Conservation (phyloP, 2,329 filamentous ascomycete genomes). For the Juglanconis juglandina region DNA sequence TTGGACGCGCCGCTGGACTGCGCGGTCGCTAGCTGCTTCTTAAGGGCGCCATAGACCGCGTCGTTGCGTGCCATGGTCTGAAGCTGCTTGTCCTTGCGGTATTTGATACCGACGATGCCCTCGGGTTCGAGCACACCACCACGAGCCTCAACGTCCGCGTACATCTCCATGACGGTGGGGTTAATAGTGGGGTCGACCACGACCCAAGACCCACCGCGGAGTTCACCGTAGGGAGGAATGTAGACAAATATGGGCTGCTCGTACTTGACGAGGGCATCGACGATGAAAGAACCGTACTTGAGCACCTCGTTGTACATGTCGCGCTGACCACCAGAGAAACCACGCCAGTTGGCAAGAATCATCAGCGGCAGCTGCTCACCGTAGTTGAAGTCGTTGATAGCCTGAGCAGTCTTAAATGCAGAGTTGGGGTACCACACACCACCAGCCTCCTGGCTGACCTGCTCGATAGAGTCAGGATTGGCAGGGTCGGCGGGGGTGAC, state of each 20-base stretch:
- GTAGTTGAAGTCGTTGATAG: slow-evolving; percentile 98
- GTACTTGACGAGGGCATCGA: slow-evolving; percentile 96
- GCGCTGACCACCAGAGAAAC: slow-evolving; percentile 98
- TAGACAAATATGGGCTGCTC: slow-evolving; percentile 99
- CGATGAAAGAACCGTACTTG: slow-evolving; percentile 99
- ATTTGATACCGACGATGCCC: slow-evolving; percentile 98
- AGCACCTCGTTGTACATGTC: slow-evolving; percentile 99
- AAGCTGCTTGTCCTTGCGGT: slow-evolving; percentile 93
- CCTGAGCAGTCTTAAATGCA: slow-evolving; percentile 98
- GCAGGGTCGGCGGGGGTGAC: slow-evolving; percentile 93
- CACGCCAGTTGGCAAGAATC: slow-evolving; percentile 99
- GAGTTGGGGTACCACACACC: slow-evolving; percentile 99
- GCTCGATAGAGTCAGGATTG: slow-evolving; percentile 97
- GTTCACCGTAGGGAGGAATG: slow-evolving; percentile 93
- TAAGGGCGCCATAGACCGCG: slow-evolving; percentile 75
- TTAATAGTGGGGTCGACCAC: slow-evolving; percentile 99
- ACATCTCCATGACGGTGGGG: slow-evolving; percentile 97
- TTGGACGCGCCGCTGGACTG: slow-evolving; percentile 62
- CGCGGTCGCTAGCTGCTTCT: slow-evolving; percentile 63
- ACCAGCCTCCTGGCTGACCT: slow-evolving; percentile 89
- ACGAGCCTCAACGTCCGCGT: slow-evolving; percentile 89
- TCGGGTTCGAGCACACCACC: slow-evolving; percentile 97
- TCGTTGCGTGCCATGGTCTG: slow-evolving; percentile 96
- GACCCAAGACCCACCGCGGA: slow-evolving; percentile 98
- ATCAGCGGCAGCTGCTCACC: slow-evolving; percentile 97